These are phyloP conservation scores for Stygiomarasmius scandens DNA, from an alignment of 1,284 basidiomycete genomes.

Conservation along the genomic window DNA sequence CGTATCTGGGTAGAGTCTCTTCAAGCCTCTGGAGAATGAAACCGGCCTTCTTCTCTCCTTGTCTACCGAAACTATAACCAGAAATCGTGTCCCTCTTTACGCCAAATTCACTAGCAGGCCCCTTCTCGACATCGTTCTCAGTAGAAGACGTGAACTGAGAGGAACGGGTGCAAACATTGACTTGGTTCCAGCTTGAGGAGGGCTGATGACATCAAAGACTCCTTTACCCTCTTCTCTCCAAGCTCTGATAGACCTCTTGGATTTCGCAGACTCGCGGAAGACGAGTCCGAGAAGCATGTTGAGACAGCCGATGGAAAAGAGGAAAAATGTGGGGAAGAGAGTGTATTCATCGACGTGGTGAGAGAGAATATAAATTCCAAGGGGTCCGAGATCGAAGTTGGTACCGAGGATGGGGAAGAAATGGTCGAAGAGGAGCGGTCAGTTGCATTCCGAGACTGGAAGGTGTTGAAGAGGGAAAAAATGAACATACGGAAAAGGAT, in stretches of 20 bases:
- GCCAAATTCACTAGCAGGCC: slow-evolving; percentile 21
- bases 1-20: slow-evolving; percentile 62
- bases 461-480: slow-evolving; percentile 16
- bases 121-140: slow-evolving; percentile 23
- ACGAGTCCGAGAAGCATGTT: too few relatives aligned
- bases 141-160: too few relatives aligned
- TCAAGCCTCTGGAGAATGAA: slow-evolving; percentile 51
- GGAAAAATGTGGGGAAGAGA: slow-evolving; percentile 82
- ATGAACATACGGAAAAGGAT: slow-evolving; percentile 72
- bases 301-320: too few relatives aligned
- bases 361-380: slow-evolving; percentile 82
- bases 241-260: slow-evolving; percentile 63
- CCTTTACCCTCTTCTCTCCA: slow-evolving; percentile 64
- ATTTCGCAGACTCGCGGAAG: too few relatives aligned
- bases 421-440: slow-evolving; percentile 74
- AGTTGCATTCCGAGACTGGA: slow-evolving; percentile 54
- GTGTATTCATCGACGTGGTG: slow-evolving; percentile 80
- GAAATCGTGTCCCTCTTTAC: slow-evolving; percentile 39
- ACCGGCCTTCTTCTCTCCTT: too few relatives aligned
- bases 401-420: slow-evolving; percentile 88
- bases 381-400: slow-evolving; percentile 78
- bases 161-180: slow-evolving; percentile 41
- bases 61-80: slow-evolving; percentile 77
- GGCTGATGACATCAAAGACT: slow-evolving; percentile 66
- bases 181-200: slow-evolving; percentile 31